Conservation (phyloP, 179 eudicot species). For the Heliamphora pulchella region DNA sequence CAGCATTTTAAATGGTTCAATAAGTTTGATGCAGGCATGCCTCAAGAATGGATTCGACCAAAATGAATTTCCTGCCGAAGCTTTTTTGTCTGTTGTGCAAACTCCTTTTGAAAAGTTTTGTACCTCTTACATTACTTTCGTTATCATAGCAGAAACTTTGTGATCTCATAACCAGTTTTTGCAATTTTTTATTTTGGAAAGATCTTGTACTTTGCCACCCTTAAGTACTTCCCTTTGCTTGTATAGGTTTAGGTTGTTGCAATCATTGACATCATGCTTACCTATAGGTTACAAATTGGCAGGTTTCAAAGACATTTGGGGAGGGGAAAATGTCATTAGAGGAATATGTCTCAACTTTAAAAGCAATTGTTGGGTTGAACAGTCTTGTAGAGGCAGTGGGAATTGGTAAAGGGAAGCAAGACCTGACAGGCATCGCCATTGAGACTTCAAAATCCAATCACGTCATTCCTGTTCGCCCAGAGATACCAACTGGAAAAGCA, state of each 20-base stretch:
- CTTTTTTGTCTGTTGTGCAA: neutral
- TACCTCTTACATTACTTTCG: neutral
- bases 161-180: neutral
- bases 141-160: neutral
- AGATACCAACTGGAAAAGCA: conserved; percentile 58
- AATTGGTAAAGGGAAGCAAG: conserved; percentile 62
- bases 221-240: neutral
- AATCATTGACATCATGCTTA: neutral
- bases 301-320: conserved; percentile 41
- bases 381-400: conserved; percentile 60
- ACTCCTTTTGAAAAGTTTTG: neutral
- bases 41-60: too few species aligned
- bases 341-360: conserved; percentile 40
- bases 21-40: neutral
- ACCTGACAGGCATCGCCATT: conserved; percentile 46
- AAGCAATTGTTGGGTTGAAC: conserved; percentile 46
- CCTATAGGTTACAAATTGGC: conserved; percentile 12
- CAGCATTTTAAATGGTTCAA: neutral
- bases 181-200: neutral
- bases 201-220: neutral
- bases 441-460: conserved; percentile 42
- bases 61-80: too few species aligned
- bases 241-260: neutral
- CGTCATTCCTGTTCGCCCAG: conserved; percentile 27
- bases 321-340: conserved; percentile 46